A percentile compares a stretch with the other conserved stretches of the same genome.
These are phyloP conservation scores for Ballota nigra DNA, from an alignment of 257 asterid genomes.

Conservation along the genomic window DNA sequence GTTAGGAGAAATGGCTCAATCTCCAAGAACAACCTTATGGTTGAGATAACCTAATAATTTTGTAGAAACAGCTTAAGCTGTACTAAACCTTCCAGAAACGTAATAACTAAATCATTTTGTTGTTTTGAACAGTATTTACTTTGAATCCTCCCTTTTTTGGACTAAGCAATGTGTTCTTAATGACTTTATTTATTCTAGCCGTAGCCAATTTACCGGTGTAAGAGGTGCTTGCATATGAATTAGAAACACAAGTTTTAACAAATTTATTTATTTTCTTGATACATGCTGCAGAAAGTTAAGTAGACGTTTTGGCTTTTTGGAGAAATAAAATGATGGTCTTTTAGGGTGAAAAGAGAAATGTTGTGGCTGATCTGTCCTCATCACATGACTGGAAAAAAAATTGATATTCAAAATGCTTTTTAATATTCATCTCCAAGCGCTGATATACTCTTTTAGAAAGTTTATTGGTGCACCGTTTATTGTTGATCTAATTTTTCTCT, in stretches of 20 bases:
- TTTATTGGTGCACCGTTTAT: background rate
- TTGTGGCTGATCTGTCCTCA: background rate
- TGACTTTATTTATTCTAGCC: background rate
- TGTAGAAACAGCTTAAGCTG: background rate
- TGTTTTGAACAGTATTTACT: background rate
- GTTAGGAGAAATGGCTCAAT: background rate
- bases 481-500: slow-evolving; percentile 6
- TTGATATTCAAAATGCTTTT: background rate
- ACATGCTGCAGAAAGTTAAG: background rate
- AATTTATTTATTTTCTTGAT: background rate
- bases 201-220: background rate
- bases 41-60: background rate
- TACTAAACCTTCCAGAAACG: background rate
- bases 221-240: background rate
- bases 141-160: background rate
- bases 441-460: background rate
- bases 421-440: background rate
- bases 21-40: background rate
- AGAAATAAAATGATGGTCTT: background rate
- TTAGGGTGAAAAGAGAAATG: background rate
- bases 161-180: background rate
- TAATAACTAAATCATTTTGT: background rate
- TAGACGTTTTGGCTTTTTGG: background rate
- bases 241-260: background rate
- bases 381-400: background rate